Evolutionary conservation across 495 filamentous ascomycete genomes (phyloP), one percentile per base, ranked within the genome.

Genomic region (Parathielavia appendiculata): DNA sequence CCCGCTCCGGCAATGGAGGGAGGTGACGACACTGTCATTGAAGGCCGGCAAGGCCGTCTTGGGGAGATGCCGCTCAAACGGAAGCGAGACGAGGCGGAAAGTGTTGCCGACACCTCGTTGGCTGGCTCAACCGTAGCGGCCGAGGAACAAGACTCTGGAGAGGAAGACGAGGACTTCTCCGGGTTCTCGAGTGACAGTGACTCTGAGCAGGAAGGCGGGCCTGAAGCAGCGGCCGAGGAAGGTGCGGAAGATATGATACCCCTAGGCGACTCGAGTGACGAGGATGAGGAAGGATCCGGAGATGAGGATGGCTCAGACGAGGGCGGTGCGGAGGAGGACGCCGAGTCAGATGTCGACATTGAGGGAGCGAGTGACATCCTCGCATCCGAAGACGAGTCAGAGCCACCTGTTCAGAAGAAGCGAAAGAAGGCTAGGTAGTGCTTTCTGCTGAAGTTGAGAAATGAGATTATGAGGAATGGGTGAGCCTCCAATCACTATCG

Each of bases 1-100:
- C 84, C 88, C 16, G 86, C 90, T 9, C 93, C 93, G 16, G 69
- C 81, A 9, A 67, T 72, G 30, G 81, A 82, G 62, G 84, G 73
- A 10, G 78, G 75, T 14, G 77, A 80, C 23, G 80, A 75, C 22
- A 75, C 73, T 57, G 76, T 77, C 56, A 76, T 87, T 22, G 85
- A 81, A 45, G 80, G 80, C 2, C 76, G 82, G 20, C 69, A 75
- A 26, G 83, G 83, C 11, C 71, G 76, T 48, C 65, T 81, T 2
- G 83, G 82, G 26, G 83, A 86, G 66, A 84, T 85, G 80, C 75
- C 74, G 14, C 74, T 69, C 58, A 84, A 84, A 59, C 75, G 83
- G 16, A 83, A 82, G 58, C 76, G 77, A 34, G 79, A 79, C 36
- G 80, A 76, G 26, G 57, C 63, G n/a, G 77, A 77, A 34, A 75